Base-by-base conservation (phyloP, 768 basidiomycete species). In the Pisolithus tinctorius region DNA sequence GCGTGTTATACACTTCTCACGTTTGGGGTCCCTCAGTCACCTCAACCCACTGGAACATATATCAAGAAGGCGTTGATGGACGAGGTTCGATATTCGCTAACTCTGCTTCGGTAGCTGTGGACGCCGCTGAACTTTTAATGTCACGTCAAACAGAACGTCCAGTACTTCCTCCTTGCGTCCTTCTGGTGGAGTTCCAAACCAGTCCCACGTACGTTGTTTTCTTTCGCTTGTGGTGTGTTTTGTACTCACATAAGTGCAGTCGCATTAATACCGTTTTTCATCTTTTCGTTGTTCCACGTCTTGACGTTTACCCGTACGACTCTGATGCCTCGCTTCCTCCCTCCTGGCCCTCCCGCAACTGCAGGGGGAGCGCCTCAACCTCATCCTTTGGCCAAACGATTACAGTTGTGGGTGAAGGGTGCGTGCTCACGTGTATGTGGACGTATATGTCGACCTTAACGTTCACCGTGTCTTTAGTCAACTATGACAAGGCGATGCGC, bases 261-360 rank as follows among this genome's bases (percentile, higher is more conserved):
- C 49, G 80, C 94, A 8, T 76, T 99, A 52, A 64, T 95, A 43
- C 96, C 96, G 10, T 99, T 92, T 70, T 82, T 86, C 55, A 94
- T 95, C 51, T 99, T 99, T 74, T 99, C 96, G 25, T 78, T 97
- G 47, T 99, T 99, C 84, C 96, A 99, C 69, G 88, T 86, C 40
- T 73, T 93, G 58, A 93, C 92, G 26, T 98, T 97, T 65, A 77
- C 88, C 27, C 89, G 94, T 50, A 93, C 93, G 49, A 94, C 92
- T 36, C 69, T 97, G 69, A 85, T 98, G 75, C 83, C 93, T 42
- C 89, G 89, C 69, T 80, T 95, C 69, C 80, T 89, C 51, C 86
- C 84, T 14, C 79, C 81, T 47, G 83, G 78, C 9, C 84, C 86
- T 7, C 80, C 84, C 25, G 69, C 78, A 7, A 75, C 80, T 20